Evolutionary conservation across 805 yeast genomes (phyloP), one percentile per base, ranked within the genome.

Genomic region (Starmerella potacharoeniae): DNA sequence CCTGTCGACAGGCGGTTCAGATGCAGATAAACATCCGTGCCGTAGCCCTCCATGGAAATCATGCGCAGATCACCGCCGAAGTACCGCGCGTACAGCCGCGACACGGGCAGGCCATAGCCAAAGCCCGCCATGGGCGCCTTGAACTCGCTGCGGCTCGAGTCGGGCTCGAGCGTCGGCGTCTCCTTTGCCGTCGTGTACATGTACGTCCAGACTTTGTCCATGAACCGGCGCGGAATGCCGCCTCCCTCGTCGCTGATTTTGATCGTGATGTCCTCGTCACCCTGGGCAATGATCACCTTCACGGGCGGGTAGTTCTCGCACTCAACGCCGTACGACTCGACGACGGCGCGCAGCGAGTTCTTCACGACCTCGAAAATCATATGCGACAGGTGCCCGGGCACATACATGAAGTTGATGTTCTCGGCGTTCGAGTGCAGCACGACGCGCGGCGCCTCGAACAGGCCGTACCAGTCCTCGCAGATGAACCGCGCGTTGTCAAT

Each of bases 221-320:
- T 78, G 54, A 85, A 90, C 58, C 86, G 77, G 57, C 95, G 75
- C 2, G 95, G 86, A 57, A 89, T 87, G 28, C 96, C 96, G 34
- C 96, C 96, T 39, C 96, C 96, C 71, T 88, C 95, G 67, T 88
- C 96, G 33, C 90, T 82, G 58, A 88, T 82, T 68, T 89, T 89
- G 62, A 88, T 83, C 9, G 96, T 88, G 62, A 89, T 87, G 64
- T 89, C 96, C 66, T 88, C 95, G 47, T 81, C 79, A 14, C 96
- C 96, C 65, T 87, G 86, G 10, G 90, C 86, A 33, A 88, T 89
- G 52, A 89, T 85, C 29, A 89, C 82, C 69, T 86, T 88, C 43
- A 89, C 82, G 1, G 95, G 86, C 0, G 96, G 95, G 66, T 82
- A 87, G 54, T 76, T 74, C 58, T 86, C 76, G 61, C 84, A 89